These are phyloP conservation scores for Neurospora sp. DNA, from an alignment of 495 filamentous ascomycete species.

Conservation along the genomic window DNA sequence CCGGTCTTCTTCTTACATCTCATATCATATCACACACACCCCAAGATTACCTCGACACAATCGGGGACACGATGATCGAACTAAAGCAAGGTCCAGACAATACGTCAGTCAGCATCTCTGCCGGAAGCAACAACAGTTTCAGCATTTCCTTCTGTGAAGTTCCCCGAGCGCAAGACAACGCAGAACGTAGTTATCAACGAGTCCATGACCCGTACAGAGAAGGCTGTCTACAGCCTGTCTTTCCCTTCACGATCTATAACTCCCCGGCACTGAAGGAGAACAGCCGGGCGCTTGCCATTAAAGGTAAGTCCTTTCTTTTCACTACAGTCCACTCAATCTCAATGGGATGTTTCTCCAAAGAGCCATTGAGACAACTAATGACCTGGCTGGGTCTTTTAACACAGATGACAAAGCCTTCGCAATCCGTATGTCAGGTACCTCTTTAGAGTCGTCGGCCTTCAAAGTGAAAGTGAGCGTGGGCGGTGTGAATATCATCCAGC, in stretches of 20 bases:
- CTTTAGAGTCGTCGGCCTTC: background rate
- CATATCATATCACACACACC: background rate
- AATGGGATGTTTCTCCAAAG: background rate
- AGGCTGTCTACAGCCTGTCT: background rate
- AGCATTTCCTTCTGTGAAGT: background rate
- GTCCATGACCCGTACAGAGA: background rate
- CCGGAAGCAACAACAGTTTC: background rate
- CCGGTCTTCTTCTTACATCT: too few species aligned
- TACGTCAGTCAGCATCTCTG: background rate
- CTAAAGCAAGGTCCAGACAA: background rate
- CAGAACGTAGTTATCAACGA: background rate
- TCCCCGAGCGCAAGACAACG: background rate
- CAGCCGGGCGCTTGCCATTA: background rate
- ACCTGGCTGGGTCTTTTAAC: background rate
- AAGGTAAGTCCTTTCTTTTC: background rate
- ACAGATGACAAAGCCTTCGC: background rate
- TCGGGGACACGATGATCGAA: background rate
- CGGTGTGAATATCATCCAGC: background rate
- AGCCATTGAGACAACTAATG: background rate
- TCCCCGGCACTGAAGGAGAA: background rate
- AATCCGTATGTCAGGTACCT: background rate
- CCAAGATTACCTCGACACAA: background rate
- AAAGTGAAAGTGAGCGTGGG: background rate
- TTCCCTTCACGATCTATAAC: background rate
- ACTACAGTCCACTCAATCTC: background rate